Evolutionary conservation across 257 asterid species (phyloP).

Genomic region (Penstemon eatonii): DNA sequence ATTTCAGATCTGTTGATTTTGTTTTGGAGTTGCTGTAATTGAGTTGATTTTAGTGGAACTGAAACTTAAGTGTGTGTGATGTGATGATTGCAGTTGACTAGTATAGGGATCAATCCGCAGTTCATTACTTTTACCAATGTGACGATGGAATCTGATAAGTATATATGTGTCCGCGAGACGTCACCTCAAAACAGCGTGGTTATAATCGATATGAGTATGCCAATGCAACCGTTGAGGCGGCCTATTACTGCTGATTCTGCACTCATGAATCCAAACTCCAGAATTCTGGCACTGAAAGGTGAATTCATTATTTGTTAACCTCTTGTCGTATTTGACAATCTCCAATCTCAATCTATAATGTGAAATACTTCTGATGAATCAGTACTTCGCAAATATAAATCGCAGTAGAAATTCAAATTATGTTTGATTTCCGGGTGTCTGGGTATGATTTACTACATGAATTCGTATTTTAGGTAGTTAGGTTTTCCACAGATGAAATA

Average conservation of each 20-base stretch:
- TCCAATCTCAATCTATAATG: not conserved
- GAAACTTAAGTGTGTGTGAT: constrained; percentile 17
- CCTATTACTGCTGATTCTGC: constrained; percentile 76
- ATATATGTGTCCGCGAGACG: constrained; percentile 69
- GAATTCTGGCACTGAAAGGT: constrained; percentile 80
- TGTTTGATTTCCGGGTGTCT: not conserved
- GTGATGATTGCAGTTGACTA: constrained; percentile 51
- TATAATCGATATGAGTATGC: constrained; percentile 65
- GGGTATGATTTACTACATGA: not conserved
- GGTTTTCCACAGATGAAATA: not conserved
- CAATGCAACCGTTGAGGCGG: constrained; percentile 66
- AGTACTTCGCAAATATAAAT: constrained; percentile 16
- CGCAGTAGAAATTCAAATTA: not conserved
- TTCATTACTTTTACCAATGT: constrained; percentile 68
- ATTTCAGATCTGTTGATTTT: constrained; percentile 35
- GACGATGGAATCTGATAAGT: constrained; percentile 74
- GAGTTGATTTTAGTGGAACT: not conserved
- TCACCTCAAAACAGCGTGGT: constrained; percentile 66
- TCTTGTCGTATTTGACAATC: not conserved
- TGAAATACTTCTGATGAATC: constrained; percentile 15
- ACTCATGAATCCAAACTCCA: constrained; percentile 62
- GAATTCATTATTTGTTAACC: constrained; percentile 12
- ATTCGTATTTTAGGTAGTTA: not conserved
- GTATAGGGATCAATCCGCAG: constrained; percentile 66
- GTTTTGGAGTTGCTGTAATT: not conserved